These are phyloP conservation scores for Hypoxylon sp. DNA, from an alignment of 2,329 filamentous ascomycete species.

Conservation along the genomic window DNA sequence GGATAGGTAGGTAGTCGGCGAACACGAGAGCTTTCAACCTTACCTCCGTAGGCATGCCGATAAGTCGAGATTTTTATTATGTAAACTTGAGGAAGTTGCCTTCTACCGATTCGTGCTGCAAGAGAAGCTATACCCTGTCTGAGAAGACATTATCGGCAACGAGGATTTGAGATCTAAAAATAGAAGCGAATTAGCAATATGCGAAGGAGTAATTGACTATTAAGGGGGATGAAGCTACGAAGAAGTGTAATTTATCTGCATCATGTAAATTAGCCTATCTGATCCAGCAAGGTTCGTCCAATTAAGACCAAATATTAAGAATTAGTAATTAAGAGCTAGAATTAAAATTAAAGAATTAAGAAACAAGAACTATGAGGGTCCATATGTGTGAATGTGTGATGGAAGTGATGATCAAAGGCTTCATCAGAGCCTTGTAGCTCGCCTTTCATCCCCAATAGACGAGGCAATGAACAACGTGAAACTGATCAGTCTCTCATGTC, in stretches of 20 bases:
- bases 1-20: not conserved
- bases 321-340: not conserved
- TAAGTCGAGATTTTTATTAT: not conserved
- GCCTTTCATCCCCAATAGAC: not conserved
- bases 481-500: not conserved
- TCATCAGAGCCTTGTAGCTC: not conserved
- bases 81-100: not conserved
- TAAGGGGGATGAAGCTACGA: not conserved
- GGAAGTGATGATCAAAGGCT: not conserved
- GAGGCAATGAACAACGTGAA: not conserved
- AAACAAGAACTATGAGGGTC: not conserved
- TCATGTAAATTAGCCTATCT: not conserved
- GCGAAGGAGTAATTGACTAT: not conserved
- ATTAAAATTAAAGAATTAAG: not conserved
- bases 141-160: not conserved
- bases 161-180: not conserved
- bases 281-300: not conserved
- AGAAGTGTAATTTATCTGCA: not conserved
- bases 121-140: not conserved
- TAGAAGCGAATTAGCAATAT: not conserved
- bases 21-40: not conserved
- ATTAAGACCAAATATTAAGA: not conserved
- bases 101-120: not conserved
- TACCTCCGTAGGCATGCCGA: not conserved
- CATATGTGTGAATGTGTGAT: not conserved